These are phyloP conservation scores for Stagonosporopsis tanaceti DNA, from an alignment of 2,329 filamentous ascomycete genomes.

Conservation along the genomic window DNA sequence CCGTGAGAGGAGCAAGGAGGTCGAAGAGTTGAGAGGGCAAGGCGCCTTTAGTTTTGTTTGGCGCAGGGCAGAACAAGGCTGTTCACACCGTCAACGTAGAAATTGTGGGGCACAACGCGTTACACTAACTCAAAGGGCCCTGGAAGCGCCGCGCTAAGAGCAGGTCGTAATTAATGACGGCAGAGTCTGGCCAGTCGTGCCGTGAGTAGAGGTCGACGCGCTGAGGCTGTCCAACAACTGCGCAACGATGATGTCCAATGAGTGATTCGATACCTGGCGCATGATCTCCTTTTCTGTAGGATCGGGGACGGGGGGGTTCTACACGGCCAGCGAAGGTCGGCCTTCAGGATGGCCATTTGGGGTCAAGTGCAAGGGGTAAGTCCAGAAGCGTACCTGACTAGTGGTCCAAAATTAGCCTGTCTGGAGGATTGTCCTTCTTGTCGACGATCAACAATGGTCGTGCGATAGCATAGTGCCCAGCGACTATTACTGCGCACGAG, in stretches of 20 bases:
- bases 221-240: slow-evolving; percentile 11
- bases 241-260: slow-evolving; percentile 16
- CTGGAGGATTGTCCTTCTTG: slow-evolving; percentile 18
- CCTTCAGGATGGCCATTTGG: slow-evolving; percentile 6
- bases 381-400: slow-evolving; percentile 14
- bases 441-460: slow-evolving; percentile 13
- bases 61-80: slow-evolving; percentile 29
- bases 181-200: slow-evolving; percentile 22
- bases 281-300: slow-evolving; percentile 11
- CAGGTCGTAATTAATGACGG: slow-evolving; percentile 19
- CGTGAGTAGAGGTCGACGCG: slow-evolving; percentile 15
- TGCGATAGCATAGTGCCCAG: slow-evolving; percentile 7
- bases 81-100: slow-evolving; percentile 28
- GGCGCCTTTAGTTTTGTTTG: slow-evolving; percentile 30
- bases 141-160: slow-evolving; percentile 18
- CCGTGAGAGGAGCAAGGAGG: slow-evolving; percentile 48
- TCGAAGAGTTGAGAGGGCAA: slow-evolving; percentile 23
- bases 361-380: slow-evolving; percentile 22
- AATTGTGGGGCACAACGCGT: slow-evolving; percentile 16
- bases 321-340: slow-evolving; percentile 13
- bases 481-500: slow-evolving; percentile 7
- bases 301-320: not conserved
- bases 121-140: slow-evolving; percentile 12
- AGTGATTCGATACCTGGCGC: slow-evolving; percentile 5
- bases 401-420: slow-evolving; percentile 16